Conservation (phyloP, 257 asterid genomes). For the Coffea canephora region DNA sequence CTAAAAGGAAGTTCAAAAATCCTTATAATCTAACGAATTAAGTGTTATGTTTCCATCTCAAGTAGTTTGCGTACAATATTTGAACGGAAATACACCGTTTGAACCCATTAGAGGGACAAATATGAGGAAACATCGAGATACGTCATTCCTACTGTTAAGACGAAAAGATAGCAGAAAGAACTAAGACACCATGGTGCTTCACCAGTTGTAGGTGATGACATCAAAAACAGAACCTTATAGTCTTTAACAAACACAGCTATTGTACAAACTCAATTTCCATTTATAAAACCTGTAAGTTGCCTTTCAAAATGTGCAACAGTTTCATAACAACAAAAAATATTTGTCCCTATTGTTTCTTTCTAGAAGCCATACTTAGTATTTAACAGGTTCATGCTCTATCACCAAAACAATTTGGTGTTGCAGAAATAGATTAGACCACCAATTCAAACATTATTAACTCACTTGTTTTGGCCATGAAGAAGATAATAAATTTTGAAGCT, state of each 20-base stretch:
- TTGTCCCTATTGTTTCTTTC: background rate
- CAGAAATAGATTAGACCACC: background rate
- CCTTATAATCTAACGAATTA: background rate
- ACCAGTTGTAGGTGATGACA: too few species aligned
- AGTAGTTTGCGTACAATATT: background rate
- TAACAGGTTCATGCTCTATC: background rate
- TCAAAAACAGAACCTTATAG: background rate
- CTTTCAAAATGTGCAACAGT: background rate
- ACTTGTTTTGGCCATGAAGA: constrained; percentile 98
- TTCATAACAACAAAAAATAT: background rate
- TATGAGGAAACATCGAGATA: background rate
- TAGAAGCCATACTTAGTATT: background rate
- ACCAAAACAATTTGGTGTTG: background rate
- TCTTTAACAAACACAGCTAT: background rate
- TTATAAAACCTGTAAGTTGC: background rate
- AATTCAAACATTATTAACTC: constrained; percentile 27
- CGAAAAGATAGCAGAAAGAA: background rate
- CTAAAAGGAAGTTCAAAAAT: background rate
- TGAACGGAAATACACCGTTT: background rate
- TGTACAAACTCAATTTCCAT: background rate
- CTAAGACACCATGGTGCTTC: background rate
- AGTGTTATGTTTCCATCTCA: background rate
- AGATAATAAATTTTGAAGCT: constrained; percentile 88
- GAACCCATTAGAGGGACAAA: background rate
- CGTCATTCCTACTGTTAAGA: too few species aligned